These are phyloP conservation scores for Erythrophleum ivorense DNA, from an alignment of 331 rosid genomes.

Conservation along the genomic window DNA sequence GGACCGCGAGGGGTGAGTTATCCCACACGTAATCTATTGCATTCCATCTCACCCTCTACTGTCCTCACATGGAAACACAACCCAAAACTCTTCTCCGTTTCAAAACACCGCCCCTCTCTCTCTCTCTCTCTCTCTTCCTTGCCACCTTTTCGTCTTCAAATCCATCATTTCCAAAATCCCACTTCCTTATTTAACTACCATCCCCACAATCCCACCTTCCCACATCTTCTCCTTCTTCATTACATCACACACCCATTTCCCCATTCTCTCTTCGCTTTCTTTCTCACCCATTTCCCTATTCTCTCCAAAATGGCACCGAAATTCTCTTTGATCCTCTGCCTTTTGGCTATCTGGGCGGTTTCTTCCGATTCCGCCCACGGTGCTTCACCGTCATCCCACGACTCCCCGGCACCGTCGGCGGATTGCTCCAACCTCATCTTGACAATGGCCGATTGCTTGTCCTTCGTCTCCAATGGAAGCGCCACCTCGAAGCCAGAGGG, in stretches of 20 bases:
- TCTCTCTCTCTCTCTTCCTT: not conserved
- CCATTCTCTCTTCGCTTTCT: not conserved
- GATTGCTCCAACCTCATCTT: slow-evolving; percentile 75
- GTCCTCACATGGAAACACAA: no score
- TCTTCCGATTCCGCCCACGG: slow-evolving; percentile 18
- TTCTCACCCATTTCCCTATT: not conserved
- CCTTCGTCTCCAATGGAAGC: slow-evolving; percentile 88
- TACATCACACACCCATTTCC: not conserved
- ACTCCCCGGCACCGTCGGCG: slow-evolving; percentile 72
- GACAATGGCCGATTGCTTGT: slow-evolving; percentile 84
- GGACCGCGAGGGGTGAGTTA: no score
- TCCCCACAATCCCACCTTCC: not conserved
- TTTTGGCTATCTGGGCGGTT: slow-evolving; percentile 35
- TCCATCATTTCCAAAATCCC: not conserved
- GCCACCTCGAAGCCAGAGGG: slow-evolving; percentile 69
- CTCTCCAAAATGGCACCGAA: slow-evolving; percentile 50
- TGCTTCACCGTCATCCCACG: slow-evolving; percentile 35
- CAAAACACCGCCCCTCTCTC: no score
- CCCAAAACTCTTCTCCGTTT: no score
- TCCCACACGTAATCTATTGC: no score
- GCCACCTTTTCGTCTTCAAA: slow-evolving; percentile 1
- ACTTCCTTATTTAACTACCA: slow-evolving; percentile 36
- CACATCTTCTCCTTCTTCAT: not conserved
- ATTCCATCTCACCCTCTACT: no score
- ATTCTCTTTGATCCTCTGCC: slow-evolving; percentile 12